These are phyloP conservation scores for Verticillium nubilum DNA, from an alignment of 2,329 filamentous ascomycete genomes.

Conservation along the genomic window DNA sequence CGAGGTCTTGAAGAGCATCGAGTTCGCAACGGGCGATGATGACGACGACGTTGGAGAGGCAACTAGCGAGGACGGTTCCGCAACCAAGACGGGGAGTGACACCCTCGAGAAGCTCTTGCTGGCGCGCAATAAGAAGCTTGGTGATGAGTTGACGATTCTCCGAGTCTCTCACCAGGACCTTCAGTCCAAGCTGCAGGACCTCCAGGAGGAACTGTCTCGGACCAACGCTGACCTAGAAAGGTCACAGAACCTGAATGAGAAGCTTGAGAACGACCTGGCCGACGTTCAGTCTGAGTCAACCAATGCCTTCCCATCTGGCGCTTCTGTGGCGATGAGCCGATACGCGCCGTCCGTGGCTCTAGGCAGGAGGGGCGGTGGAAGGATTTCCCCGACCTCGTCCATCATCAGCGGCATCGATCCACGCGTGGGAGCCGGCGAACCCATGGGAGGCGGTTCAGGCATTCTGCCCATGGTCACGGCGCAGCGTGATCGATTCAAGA, in stretches of 20 bases:
- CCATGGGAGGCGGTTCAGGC: constrained; percentile 69
- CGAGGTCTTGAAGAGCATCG: constrained; percentile 95
- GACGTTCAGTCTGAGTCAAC: constrained; percentile 80
- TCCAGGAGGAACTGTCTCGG: constrained; percentile 78
- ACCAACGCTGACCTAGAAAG: constrained; percentile 85
- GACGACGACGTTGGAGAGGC: constrained; percentile 44
- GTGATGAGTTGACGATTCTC: constrained; percentile 86
- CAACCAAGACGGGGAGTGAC: constrained; percentile 61
- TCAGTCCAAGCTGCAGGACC: constrained; percentile 68
- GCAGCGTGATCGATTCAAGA: constrained; percentile 96
- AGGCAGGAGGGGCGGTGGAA: constrained; percentile 56
- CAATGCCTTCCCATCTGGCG: constrained; percentile 80
- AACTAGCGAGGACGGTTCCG: constrained; percentile 39
- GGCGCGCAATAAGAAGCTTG: constrained; percentile 92
- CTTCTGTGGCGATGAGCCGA: constrained; percentile 79
- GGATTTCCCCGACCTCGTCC: constrained; percentile 86
- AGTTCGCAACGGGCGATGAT: constrained; percentile 88
- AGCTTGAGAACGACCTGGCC: constrained; percentile 86
- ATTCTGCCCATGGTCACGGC: constrained; percentile 98
- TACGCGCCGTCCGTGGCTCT: constrained; percentile 60
- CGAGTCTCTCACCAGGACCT: constrained; percentile 92
- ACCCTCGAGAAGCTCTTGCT: constrained; percentile 87
- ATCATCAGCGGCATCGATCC: constrained; percentile 97
- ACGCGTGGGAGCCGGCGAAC: constrained; percentile 50
- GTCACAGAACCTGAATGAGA: constrained; percentile 76